These are phyloP conservation scores for Lepidium sativum DNA, from an alignment of 345 rosid species.

Conservation along the genomic window DNA sequence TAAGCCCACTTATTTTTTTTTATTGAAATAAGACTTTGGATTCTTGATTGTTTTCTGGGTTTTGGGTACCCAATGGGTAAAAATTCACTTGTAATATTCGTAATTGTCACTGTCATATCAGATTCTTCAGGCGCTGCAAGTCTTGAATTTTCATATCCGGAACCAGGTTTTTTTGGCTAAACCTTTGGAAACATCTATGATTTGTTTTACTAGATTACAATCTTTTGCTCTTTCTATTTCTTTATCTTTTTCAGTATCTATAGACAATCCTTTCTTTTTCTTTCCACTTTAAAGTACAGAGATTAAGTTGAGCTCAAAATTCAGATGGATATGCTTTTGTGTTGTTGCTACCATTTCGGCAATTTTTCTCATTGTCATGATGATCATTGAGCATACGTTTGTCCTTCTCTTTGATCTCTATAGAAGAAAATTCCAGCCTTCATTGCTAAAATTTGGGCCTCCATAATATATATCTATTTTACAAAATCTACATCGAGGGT, in stretches of 20 bases:
- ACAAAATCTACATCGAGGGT: conserved; percentile 51
- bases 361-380: conserved; percentile 46
- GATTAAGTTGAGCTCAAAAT: conserved; percentile 43
- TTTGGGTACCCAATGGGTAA: too few relatives aligned
- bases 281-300: conserved; percentile 43
- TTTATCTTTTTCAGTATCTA: not conserved
- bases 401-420: conserved; percentile 69
- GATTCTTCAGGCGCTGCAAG: conserved; percentile 54
- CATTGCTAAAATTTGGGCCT: conserved; percentile 75
- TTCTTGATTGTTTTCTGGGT: too few relatives aligned
- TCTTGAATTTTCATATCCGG: conserved; percentile 35
- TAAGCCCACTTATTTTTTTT: too few relatives aligned
- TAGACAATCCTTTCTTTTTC: conserved; percentile 2
- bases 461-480: conserved; percentile 41
- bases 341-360: conserved; percentile 52
- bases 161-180: conserved; percentile 46
- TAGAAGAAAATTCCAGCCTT: conserved; percentile 62
- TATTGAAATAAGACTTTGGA: too few relatives aligned
- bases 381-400: conserved; percentile 66
- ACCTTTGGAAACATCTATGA: not conserved
- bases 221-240: not conserved
- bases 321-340: conserved; percentile 77
- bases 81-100: too few relatives aligned
- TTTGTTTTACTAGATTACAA: not conserved
- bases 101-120: conserved; percentile 41